A percentile compares a stretch with the other conserved stretches of the same genome.
Evolutionary conservation across 768 basidiomycete genomes (phyloP).

Genomic region (Russula compacta): DNA sequence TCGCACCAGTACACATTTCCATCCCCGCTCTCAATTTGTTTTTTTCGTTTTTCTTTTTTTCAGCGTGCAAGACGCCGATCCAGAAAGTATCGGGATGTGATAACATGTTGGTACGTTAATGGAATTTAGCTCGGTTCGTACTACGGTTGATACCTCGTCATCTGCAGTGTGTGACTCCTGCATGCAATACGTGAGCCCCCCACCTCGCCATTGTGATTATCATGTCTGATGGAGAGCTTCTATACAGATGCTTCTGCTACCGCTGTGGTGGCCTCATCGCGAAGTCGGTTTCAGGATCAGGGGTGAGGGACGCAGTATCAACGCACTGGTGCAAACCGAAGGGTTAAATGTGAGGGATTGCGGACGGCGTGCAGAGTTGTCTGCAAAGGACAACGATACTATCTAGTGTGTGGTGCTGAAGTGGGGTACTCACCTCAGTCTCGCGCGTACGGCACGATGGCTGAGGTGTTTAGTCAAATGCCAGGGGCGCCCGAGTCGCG

Average conservation of each 20-base stretch:
- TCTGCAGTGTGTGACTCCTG: constrained; percentile 43
- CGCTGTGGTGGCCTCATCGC: constrained; percentile 25
- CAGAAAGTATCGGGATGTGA: constrained; percentile 46
- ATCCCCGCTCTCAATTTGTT: too few relatives aligned
- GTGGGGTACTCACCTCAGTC: too few relatives aligned
- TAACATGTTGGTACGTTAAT: constrained; percentile 45
- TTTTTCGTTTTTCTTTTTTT: neutral
- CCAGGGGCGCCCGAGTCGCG: too few relatives aligned
- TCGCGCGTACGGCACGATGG: too few relatives aligned
- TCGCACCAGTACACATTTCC: too few relatives aligned
- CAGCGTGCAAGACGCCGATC: constrained; percentile 41
- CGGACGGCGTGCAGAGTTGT: too few relatives aligned
- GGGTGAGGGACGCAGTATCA: constrained; percentile 26
- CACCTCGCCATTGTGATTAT: neutral
- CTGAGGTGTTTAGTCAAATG: too few relatives aligned
- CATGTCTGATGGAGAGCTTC: neutral
- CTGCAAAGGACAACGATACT: too few relatives aligned
- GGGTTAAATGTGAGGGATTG: too few relatives aligned
- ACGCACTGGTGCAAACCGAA: too few relatives aligned
- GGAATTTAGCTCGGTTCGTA: neutral
- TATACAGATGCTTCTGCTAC: neutral
- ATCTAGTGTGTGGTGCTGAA: too few relatives aligned
- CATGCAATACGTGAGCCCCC: constrained; percentile 38
- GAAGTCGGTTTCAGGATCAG: constrained; percentile 20
- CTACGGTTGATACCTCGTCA: neutral